Evolutionary conservation across 1,284 basidiomycete genomes (phyloP).

Genomic region (Salmacisia buchloeana): DNA sequence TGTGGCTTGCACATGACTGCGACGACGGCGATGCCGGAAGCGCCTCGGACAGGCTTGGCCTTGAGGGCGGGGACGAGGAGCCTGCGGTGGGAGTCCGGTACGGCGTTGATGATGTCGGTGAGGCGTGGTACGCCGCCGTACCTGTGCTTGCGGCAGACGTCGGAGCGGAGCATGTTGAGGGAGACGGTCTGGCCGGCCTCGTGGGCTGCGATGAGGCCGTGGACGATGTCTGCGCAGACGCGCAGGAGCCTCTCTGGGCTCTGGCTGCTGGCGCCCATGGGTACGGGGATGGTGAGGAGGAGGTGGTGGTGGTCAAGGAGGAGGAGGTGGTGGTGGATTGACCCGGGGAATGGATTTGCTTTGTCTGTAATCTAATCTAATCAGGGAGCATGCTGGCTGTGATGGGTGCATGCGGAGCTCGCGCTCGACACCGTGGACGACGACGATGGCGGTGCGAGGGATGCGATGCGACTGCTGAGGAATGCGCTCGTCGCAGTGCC

Average conservation of each 20-base stretch:
- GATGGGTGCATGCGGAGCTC: background rate
- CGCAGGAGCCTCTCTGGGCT: constrained; percentile 85
- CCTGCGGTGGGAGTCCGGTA: constrained; percentile 94
- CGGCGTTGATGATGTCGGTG: constrained; percentile 96
- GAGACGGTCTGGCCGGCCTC: constrained; percentile 63
- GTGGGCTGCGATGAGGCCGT: constrained; percentile 85
- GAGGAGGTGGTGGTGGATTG: background rate
- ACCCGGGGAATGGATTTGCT: too few species aligned
- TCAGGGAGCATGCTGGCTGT: background rate
- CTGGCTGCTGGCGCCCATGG: constrained; percentile 15
- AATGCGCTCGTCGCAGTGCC: too few species aligned
- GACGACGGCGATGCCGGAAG: constrained; percentile 95
- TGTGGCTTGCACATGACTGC: constrained; percentile 99
- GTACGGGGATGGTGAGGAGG: background rate
- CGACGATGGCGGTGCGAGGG: background rate
- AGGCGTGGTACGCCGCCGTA: constrained; percentile 82
- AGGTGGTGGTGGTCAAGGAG: background rate
- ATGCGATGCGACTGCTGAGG: background rate
- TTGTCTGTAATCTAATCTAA: background rate
- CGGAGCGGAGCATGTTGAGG: constrained; percentile 78
- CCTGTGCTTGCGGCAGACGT: constrained; percentile 82
- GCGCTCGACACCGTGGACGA: background rate
- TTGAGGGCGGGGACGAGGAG: constrained; percentile 80
- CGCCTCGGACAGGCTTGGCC: constrained; percentile 93
- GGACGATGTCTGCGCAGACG: constrained; percentile 88